Evolutionary conservation across 2,329 filamentous ascomycete species (phyloP), one percentile per base, ranked within the genome.

Genomic region (Tolypocladium guangdongense): DNA sequence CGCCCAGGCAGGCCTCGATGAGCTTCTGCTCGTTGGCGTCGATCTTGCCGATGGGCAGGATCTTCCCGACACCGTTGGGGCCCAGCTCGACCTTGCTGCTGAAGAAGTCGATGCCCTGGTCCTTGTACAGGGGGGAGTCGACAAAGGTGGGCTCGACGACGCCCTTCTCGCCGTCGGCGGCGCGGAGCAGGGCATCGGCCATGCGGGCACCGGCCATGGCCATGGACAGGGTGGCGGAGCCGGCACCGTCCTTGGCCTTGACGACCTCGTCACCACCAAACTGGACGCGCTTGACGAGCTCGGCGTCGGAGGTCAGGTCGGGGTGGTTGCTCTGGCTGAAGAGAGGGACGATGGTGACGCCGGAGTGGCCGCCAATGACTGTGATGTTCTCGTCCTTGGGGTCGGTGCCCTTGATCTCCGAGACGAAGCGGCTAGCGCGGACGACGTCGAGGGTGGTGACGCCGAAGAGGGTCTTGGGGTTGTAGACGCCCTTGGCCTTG

Each of bases 181-280:
- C 93, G 75, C 90, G 91, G 76, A 99, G 87, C 66, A 99, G 78
- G 63, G 87, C 90, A 80, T 97, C 91, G 64, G 93, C 90, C 74
- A 85, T 79, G 73, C 82, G 81, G 68, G 82, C 81, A 72, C 92
- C 92, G 62, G 92, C 92, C 83, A 96, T 92, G 68, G 92, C 92
- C 92, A 99, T 99, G 78, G 90, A 96, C 65, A 97, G 88, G 60
- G 92, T 97, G 71, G 92, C 92, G 63, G 90, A 96, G 66, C 92
- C 92, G 67, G 91, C 90, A 74, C 92, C 93, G 71, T 92, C 91
- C 88, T 97, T 97, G 76, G 92, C 93, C 84, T 96, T 83, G 78
- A 97, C 92, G 63, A 97, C 92, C 85, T 97, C 92, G 73, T 97
- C 92, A 81, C 92, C 92, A 74, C 93, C 92, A 73, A 97, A 97